phyloP scores from a whole-genome alignment of 129 eudicot genomes.

The Pittosporum tobira region DNA sequence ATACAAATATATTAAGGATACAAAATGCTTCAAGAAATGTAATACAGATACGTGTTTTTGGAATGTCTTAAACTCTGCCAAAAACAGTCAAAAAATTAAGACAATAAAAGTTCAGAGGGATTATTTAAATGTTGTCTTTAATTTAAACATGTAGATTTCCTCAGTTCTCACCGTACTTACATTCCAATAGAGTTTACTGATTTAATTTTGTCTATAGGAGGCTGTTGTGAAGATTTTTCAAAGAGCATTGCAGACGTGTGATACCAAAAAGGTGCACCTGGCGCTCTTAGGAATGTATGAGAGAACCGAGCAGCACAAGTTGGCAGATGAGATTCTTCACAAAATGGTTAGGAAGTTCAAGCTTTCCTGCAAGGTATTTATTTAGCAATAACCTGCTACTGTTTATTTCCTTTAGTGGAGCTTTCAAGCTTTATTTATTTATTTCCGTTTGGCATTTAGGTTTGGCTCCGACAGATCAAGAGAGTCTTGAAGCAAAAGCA shows the following conservation, averaged over 20 bases:
- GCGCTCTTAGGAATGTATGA: slow-evolving; percentile 77
- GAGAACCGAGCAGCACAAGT: slow-evolving; percentile 59
- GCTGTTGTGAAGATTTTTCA: slow-evolving; percentile 65
- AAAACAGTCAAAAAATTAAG: no score
- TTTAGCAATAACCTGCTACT: neutral
- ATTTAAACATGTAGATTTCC: neutral
- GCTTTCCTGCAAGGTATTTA: slow-evolving; percentile 75
- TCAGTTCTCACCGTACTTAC: neutral
- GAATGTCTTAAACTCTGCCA: no score
- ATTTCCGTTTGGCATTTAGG: slow-evolving; percentile 27
- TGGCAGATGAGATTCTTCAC: slow-evolving; percentile 66
- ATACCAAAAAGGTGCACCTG: slow-evolving; percentile 74
- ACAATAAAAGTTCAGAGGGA: no score
- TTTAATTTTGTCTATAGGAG: slow-evolving; percentile 34
- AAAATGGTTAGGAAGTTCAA: slow-evolving; percentile 79
- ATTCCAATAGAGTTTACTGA: neutral
- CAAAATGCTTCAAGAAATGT: no score
- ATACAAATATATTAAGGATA: no score
- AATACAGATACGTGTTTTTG: no score
- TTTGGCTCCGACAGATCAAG: slow-evolving; percentile 76
- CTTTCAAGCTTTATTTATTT: neutral
- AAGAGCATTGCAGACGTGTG: slow-evolving; percentile 83
- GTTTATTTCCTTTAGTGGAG: neutral
- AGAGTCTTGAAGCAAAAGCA: slow-evolving; percentile 50
- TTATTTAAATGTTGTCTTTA: no score